Evolutionary conservation across 306 rosid species (phyloP).

Genomic region (Prunus dulcis): DNA sequence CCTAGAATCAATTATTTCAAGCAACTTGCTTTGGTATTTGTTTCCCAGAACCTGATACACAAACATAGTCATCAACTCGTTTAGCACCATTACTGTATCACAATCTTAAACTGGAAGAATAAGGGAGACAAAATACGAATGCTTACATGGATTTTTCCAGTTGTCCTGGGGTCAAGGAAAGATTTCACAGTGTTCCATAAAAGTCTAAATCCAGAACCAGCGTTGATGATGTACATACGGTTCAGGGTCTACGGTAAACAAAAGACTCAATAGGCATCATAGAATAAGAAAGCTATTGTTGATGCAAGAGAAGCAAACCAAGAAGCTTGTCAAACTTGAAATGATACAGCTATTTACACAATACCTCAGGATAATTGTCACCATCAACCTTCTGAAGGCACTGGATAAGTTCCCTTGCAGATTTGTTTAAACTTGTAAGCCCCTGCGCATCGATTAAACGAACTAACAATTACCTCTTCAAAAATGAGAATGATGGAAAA

Average conservation of each 20-base stretch:
- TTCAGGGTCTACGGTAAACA: slow-evolving; percentile 49
- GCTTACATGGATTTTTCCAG: slow-evolving; percentile 76
- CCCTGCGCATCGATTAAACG: slow-evolving; percentile 43
- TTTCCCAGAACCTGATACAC: slow-evolving; percentile 76
- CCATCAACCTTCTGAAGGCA: slow-evolving; percentile 92
- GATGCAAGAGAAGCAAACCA: slow-evolving; percentile 4
- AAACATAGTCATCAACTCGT: slow-evolving; percentile 13
- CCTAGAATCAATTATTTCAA: slow-evolving; percentile 88
- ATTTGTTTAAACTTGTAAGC: slow-evolving; percentile 71
- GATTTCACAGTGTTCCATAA: slow-evolving; percentile 88
- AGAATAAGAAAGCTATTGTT: neutral
- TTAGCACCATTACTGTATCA: slow-evolving; percentile 22
- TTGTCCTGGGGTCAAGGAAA: slow-evolving; percentile 90
- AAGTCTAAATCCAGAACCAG: slow-evolving; percentile 94
- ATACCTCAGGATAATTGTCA: slow-evolving; percentile 94
- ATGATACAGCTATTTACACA: slow-evolving; percentile 5
- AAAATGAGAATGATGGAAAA: neutral
- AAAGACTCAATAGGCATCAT: slow-evolving; percentile 12
- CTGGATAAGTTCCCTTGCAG: slow-evolving; percentile 86
- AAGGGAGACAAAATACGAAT: neutral
- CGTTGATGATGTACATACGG: slow-evolving; percentile 97
- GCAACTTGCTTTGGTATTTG: slow-evolving; percentile 94
- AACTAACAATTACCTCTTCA: neutral
- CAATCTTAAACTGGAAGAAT: slow-evolving; percentile 1
- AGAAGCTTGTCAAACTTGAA: neutral